A percentile compares a stretch with the other conserved stretches of the same genome.
phyloP scores from a whole-genome alignment of 2,329 filamentous ascomycete genomes.

The Ceratocystis cacaofunesta region DNA sequence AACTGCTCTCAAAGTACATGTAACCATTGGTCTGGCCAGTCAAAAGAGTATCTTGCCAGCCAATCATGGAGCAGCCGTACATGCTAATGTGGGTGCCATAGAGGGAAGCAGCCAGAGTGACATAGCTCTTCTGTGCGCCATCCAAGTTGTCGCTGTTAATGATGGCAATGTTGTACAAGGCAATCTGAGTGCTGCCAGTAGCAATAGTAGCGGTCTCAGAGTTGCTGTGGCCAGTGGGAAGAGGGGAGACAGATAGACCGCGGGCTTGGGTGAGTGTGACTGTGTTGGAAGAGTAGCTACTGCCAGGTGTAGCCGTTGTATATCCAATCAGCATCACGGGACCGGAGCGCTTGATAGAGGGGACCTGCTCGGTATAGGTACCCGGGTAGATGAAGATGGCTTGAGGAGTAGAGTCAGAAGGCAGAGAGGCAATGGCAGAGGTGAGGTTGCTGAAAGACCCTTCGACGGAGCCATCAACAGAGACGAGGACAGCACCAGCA shows the following conservation, averaged over 20 bases:
- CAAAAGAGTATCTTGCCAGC: conserved; percentile 37
- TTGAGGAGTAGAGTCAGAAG: conserved; percentile 21
- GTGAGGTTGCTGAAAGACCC: conserved; percentile 23
- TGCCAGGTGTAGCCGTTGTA: conserved; percentile 32
- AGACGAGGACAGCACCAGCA: conserved; percentile 29
- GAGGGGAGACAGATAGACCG: conserved; percentile 24
- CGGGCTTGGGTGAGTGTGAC: conserved; percentile 33
- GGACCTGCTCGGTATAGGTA: conserved; percentile 46
- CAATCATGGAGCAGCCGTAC: conserved; percentile 32
- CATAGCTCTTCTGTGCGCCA: conserved; percentile 33
- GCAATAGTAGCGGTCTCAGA: conserved; percentile 36
- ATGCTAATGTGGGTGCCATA: conserved; percentile 11
- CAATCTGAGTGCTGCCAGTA: conserved; percentile 35
- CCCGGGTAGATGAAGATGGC: conserved; percentile 29
- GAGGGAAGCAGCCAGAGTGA: conserved; percentile 24
- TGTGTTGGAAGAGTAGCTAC: conserved; percentile 38
- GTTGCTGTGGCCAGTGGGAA: conserved; percentile 27
- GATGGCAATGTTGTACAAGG: conserved; percentile 47
- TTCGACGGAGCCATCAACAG: conserved; percentile 20
- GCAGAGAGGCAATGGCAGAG: conserved; percentile 19
- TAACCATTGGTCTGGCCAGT: conserved; percentile 27
- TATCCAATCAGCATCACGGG: conserved; percentile 45
- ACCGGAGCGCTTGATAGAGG: conserved; percentile 33
- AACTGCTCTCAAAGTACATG: conserved; percentile 32
- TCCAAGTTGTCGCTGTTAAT: conserved; percentile 31